These are phyloP conservation scores for Amauroascus niger DNA, from an alignment of 2,329 filamentous ascomycete species.

Conservation along the genomic window DNA sequence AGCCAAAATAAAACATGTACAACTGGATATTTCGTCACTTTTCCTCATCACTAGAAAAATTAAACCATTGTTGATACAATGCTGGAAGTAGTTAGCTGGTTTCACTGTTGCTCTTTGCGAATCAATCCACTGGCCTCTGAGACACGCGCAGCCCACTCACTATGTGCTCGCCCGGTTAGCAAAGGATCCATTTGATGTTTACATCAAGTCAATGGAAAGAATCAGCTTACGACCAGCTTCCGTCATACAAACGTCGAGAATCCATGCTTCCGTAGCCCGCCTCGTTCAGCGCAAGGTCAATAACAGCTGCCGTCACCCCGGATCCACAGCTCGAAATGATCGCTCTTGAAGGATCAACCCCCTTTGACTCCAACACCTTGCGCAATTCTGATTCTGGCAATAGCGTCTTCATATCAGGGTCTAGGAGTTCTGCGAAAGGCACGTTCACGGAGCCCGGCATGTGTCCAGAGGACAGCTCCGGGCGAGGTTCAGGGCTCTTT, in stretches of 20 bases:
- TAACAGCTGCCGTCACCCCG: slow-evolving; percentile 82
- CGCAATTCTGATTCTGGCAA: slow-evolving; percentile 61
- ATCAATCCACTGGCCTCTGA: slow-evolving; percentile 40
- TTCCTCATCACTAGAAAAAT: too few species aligned
- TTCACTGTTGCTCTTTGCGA: slow-evolving; percentile 25
- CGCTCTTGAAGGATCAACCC: slow-evolving; percentile 66
- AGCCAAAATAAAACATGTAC: too few species aligned
- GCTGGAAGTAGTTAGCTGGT: neutral
- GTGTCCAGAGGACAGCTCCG: slow-evolving; percentile 79
- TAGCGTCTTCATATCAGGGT: slow-evolving; percentile 72
- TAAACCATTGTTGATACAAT: too few species aligned
- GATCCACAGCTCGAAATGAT: slow-evolving; percentile 87
- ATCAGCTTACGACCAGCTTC: slow-evolving; percentile 87
- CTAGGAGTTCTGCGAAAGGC: slow-evolving; percentile 68
- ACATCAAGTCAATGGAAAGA: too few species aligned
- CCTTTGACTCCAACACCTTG: slow-evolving; percentile 67
- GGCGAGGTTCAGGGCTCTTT: slow-evolving; percentile 72
- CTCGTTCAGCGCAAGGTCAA: slow-evolving; percentile 76
- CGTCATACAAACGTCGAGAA: slow-evolving; percentile 75
- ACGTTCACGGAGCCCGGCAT: slow-evolving; percentile 81
- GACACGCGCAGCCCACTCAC: slow-evolving; percentile 45
- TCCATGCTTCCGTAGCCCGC: slow-evolving; percentile 61
- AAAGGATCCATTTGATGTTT: neutral
- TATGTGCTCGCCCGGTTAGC: slow-evolving; percentile 18
- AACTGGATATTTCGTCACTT: too few species aligned